phyloP scores from a whole-genome alignment of 2,329 filamentous ascomycete genomes.

The Pseudogymnoascus sp. region DNA sequence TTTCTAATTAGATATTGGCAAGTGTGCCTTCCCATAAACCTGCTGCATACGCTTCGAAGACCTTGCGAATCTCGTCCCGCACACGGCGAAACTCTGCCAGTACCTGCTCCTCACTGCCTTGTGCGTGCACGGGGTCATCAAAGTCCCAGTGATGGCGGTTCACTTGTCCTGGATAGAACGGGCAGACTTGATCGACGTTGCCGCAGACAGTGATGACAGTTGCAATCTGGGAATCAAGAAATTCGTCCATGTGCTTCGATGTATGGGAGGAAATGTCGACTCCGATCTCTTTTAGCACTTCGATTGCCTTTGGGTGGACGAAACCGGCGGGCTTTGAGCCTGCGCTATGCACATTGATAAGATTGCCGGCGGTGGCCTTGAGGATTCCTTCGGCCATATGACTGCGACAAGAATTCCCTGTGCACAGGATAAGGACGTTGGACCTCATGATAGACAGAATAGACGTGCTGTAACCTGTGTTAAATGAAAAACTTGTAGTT shows the following conservation, averaged over 20 bases:
- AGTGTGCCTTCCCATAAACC: slow-evolving; percentile 5
- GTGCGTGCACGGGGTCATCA: slow-evolving; percentile 11
- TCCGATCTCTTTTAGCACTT: slow-evolving; percentile 10
- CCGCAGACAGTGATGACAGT: slow-evolving; percentile 12
- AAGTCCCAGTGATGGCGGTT: slow-evolving; percentile 11
- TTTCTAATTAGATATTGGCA: background rate
- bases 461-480: background rate
- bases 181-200: slow-evolving; percentile 11
- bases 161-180: slow-evolving; percentile 10
- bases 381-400: slow-evolving; percentile 13
- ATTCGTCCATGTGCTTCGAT: slow-evolving; percentile 11
- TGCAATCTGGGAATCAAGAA: slow-evolving; percentile 7
- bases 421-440: slow-evolving; percentile 11
- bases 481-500: background rate
- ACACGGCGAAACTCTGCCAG: slow-evolving; percentile 10
- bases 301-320: slow-evolving; percentile 10
- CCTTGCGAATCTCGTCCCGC: slow-evolving; percentile 9
- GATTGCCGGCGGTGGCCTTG: slow-evolving; percentile 2
- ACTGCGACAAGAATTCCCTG: slow-evolving; percentile 12
- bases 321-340: slow-evolving; percentile 10
- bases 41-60: slow-evolving; percentile 11
- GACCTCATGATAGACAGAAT: slow-evolving; percentile 7
- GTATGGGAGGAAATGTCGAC: slow-evolving; percentile 11
- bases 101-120: slow-evolving; percentile 11
- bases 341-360: slow-evolving; percentile 10